Conservation (phyloP, 2,329 filamentous ascomycete species). For the Trichothecium sympodiale region DNA sequence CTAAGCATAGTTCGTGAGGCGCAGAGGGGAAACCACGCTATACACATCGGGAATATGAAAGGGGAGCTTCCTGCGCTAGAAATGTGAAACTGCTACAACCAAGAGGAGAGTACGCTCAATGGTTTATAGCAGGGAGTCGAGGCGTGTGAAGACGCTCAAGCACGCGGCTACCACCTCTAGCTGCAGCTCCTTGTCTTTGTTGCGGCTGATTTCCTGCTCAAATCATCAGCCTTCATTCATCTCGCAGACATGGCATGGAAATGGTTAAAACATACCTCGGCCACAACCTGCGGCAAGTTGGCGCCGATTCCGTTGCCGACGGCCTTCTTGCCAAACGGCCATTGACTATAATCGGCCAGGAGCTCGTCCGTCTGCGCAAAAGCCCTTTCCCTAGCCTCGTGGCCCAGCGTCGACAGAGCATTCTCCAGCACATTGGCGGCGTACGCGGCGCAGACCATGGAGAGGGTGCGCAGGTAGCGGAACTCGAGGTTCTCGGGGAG, state of each 20-base stretch:
- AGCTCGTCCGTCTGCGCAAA: slow-evolving; percentile 97
- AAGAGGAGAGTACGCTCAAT: background rate
- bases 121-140: slow-evolving; percentile 81
- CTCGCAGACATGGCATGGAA: background rate
- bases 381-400: slow-evolving; percentile 86
- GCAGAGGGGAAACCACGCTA: too few relatives aligned
- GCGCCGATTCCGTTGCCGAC: slow-evolving; percentile 74
- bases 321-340: slow-evolving; percentile 84
- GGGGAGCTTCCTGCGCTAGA: too few relatives aligned
- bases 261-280: slow-evolving; percentile 43
- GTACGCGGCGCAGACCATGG: slow-evolving; percentile 97
- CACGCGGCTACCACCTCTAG: slow-evolving; percentile 95
- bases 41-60: background rate
- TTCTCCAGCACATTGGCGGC: slow-evolving; percentile 98
- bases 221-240: slow-evolving; percentile 9
- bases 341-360: slow-evolving; percentile 92
- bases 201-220: slow-evolving; percentile 61
- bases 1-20: too few relatives aligned
- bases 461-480: slow-evolving; percentile 79
- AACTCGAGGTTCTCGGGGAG: slow-evolving; percentile 92
- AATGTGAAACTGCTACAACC: too few relatives aligned
- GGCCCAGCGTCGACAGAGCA: slow-evolving; percentile 83
- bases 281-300: slow-evolving; percentile 78
- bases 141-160: slow-evolving; percentile 90
- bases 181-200: slow-evolving; percentile 90